Percentiles rank a stretch among this genome's conserved stretches.
These are phyloP conservation scores for Tylopilus balloui DNA, from an alignment of 768 basidiomycete species.

Conservation along the genomic window DNA sequence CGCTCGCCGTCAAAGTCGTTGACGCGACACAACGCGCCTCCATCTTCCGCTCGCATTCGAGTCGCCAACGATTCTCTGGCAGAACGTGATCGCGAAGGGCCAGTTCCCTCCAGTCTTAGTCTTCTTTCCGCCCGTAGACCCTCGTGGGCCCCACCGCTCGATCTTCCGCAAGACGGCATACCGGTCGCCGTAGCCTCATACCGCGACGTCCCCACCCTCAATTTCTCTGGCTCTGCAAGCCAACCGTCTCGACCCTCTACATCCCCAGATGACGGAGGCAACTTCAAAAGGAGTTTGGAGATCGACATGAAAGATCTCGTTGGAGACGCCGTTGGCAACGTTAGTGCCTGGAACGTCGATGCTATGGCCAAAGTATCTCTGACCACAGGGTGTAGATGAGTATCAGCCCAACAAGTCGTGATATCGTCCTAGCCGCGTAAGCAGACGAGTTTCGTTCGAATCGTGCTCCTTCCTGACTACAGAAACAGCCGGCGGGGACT, in stretches of 20 bases:
- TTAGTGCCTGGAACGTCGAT: constrained; percentile 33
- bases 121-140: constrained; percentile 32
- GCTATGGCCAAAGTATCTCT: neutral
- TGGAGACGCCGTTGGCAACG: constrained; percentile 81
- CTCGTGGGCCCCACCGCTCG: constrained; percentile 32
- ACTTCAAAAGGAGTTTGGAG: constrained; percentile 55
- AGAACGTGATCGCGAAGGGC: constrained; percentile 24
- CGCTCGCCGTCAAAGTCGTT: constrained; percentile 26
- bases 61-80: constrained; percentile 14
- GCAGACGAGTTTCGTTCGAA: constrained; percentile 18
- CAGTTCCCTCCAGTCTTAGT: constrained; percentile 26
- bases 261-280: constrained; percentile 52
- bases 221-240: constrained; percentile 10
- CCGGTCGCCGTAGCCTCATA: constrained; percentile 24
- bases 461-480: neutral
- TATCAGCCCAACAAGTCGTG: constrained; percentile 83
- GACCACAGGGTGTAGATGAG: constrained; percentile 60
- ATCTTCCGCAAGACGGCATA: constrained; percentile 22
- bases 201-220: constrained; percentile 27
- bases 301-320: constrained; percentile 79
- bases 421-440: constrained; percentile 87
- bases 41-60: constrained; percentile 18
- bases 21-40: constrained; percentile 1
- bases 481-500: constrained; percentile 70
- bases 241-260: constrained; percentile 21